Conservation (phyloP, 441 rosid species). For the Croton setiger region DNA sequence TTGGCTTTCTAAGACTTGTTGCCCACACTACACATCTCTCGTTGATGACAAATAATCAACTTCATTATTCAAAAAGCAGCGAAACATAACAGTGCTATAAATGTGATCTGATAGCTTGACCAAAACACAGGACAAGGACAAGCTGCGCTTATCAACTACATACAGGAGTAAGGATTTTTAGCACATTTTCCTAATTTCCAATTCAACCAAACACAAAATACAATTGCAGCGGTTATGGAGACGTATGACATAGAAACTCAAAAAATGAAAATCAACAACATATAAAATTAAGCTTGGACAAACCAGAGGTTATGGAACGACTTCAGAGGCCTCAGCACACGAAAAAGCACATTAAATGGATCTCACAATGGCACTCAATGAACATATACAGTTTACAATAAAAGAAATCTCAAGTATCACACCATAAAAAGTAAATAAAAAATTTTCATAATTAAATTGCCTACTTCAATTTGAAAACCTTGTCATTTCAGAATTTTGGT, state of each 20-base stretch:
- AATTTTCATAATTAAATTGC: not conserved
- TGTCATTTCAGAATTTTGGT: not conserved
- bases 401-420: not conserved
- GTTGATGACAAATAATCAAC: no score
- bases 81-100: no score
- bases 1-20: not conserved
- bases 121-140: no score
- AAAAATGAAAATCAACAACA: not conserved
- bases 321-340: conserved; percentile 6
- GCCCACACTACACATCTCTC: not conserved
- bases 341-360: not conserved
- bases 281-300: not conserved
- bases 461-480: not conserved
- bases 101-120: no score
- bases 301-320: not conserved
- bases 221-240: no score
- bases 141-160: no score
- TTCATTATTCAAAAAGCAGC: no score
- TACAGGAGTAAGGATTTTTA: not conserved
- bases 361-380: not conserved
- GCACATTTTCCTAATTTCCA: not conserved
- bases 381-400: not conserved
- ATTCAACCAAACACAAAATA: not conserved
- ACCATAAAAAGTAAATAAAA: not conserved
- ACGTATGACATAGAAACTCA: not conserved